Evolutionary conservation across 2,329 filamentous ascomycete species (phyloP).

Genomic region (Alternaria postmessia): DNA sequence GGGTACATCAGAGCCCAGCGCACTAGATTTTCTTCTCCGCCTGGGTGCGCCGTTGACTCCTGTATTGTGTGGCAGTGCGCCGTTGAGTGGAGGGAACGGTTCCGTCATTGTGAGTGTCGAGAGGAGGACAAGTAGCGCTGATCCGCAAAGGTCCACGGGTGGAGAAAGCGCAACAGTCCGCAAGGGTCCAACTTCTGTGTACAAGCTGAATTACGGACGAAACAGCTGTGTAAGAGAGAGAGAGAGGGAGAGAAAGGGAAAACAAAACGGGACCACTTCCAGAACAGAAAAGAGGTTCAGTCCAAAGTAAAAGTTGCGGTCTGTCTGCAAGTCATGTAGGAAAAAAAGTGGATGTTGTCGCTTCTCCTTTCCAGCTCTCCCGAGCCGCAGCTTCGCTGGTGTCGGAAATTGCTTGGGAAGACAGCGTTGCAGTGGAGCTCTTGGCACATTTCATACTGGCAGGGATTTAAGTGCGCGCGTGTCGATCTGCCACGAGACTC

Average conservation of each 20-base stretch:
- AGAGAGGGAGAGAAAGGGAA: no score
- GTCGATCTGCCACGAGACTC: constrained; percentile 2
- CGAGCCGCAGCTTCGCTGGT: constrained; percentile 9
- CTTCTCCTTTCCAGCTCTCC: constrained; percentile 12
- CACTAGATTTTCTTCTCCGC: constrained; percentile 57
- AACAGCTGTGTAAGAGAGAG: no score
- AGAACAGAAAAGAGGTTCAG: no score
- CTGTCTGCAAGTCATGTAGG: no score
- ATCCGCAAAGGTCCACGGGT: not conserved
- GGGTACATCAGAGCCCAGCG: constrained; percentile 60
- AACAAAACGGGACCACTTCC: no score
- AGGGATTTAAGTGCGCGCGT: not conserved
- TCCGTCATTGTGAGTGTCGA: constrained; percentile 32
- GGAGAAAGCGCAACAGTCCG: no score
- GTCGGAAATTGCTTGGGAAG: no score
- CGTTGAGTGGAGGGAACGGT: constrained; percentile 45
- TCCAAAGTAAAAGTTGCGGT: not conserved
- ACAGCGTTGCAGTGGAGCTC: constrained; percentile 5
- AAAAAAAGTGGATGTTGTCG: constrained; percentile 1
- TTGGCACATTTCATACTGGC: not conserved
- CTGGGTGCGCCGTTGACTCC: constrained; percentile 23
- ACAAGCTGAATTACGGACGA: no score
- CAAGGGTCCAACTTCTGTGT: no score
- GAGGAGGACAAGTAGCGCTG: not conserved
- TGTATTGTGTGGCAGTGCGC: constrained; percentile 23